Percentiles rank a stretch among this genome's conserved stretches.
phyloP scores from a whole-genome alignment of 257 asterid species.

The Solanum pennellii region DNA sequence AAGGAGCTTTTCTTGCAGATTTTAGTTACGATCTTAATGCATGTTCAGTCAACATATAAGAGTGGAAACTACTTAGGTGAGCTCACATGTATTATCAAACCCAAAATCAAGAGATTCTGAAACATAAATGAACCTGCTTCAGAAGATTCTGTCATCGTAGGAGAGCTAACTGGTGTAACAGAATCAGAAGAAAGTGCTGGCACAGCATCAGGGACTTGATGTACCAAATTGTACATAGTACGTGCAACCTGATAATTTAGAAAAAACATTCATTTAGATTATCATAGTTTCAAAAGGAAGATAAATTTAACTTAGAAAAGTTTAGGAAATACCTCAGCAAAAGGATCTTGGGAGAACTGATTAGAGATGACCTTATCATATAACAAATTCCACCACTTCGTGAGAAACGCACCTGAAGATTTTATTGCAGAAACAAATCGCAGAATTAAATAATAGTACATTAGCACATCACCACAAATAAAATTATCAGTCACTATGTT shows the following conservation, averaged over 20 bases:
- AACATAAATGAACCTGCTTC: not conserved
- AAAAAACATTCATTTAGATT: not conserved
- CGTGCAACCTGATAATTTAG: not conserved
- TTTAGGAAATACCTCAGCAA: not conserved
- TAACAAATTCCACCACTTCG: slow-evolving; percentile 42
- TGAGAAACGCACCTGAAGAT: slow-evolving; percentile 25
- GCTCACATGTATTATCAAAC: not conserved
- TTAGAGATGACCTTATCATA: slow-evolving; percentile 15
- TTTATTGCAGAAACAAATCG: not conserved
- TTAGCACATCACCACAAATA: not conserved
- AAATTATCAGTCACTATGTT: not conserved
- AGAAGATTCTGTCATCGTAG: not conserved
- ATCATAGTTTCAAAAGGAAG: not conserved
- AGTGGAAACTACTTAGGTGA: not conserved
- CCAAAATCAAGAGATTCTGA: not conserved
- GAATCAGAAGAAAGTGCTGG: not conserved
- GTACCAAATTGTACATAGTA: not conserved
- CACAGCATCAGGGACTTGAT: not conserved
- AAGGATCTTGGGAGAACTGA: not conserved
- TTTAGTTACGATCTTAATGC: not conserved
- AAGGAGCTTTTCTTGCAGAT: not conserved
- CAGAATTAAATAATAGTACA: not conserved
- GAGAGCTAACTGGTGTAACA: not conserved
- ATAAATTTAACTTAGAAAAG: not conserved
- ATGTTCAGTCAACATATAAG: not conserved